Evolutionary conservation across 139 green algal genomes (phyloP).

Genomic region (Closterium sp.): DNA sequence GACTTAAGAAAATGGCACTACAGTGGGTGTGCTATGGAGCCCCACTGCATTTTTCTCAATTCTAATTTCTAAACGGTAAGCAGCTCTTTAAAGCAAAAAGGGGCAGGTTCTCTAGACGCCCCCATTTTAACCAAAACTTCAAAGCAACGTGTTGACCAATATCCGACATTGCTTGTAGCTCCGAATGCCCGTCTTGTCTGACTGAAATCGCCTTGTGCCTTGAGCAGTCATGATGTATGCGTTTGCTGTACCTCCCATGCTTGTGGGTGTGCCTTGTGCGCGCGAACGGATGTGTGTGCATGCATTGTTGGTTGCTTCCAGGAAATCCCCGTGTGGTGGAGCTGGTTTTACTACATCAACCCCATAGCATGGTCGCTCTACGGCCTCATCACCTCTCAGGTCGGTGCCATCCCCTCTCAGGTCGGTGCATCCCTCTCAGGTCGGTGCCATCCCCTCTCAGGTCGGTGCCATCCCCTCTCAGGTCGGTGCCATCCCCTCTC

Average conservation of each 20-base stretch:
- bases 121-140: neutral
- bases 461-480: too few species aligned
- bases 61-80: neutral
- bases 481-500: neutral
- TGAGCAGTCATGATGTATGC: neutral
- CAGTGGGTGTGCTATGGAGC: neutral
- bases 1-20: neutral
- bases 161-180: too few species aligned
- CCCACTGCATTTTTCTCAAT: neutral
- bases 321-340: conserved; percentile 27
- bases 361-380: conserved; percentile 30
- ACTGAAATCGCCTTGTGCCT: too few species aligned
- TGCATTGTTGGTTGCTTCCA: neutral
- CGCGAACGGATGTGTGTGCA: neutral
- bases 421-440: too few species aligned
- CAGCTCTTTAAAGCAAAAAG: too few species aligned
- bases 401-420: neutral
- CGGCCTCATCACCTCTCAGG: conserved; percentile 17
- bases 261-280: neutral
- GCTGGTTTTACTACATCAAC: conserved; percentile 31
- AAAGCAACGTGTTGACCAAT: neutral
- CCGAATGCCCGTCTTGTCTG: too few species aligned
- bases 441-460: too few species aligned
- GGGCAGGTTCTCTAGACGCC: neutral
- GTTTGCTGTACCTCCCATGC: neutral